A percentile compares a stretch with the other conserved stretches of the same genome.
These are phyloP conservation scores for Ustilago lituana DNA, from an alignment of 1,284 basidiomycete species.

Conservation along the genomic window DNA sequence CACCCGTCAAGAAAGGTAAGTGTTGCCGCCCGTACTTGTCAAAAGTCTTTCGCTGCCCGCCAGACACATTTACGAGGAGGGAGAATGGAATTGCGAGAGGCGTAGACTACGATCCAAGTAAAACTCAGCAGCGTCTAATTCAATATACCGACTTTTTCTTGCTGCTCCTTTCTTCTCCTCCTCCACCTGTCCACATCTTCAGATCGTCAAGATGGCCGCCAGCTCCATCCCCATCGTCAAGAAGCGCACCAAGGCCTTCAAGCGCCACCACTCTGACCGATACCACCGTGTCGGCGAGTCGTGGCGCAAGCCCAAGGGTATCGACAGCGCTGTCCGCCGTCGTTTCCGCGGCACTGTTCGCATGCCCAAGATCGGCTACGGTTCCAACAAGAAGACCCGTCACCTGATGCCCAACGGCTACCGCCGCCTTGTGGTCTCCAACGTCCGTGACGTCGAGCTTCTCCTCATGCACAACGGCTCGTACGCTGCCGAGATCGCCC, in stretches of 20 bases:
- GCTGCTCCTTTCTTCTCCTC: not conserved
- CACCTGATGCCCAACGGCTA: constrained; percentile 67
- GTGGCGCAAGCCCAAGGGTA: constrained; percentile 67
- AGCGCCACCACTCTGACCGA: constrained; percentile 67
- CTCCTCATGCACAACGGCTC: constrained; percentile 83
- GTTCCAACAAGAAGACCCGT: constrained; percentile 68
- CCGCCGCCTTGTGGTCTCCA: constrained; percentile 66
- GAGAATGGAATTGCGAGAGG: too few species aligned
- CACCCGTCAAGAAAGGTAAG: constrained; percentile 47
- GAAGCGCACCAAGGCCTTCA: constrained; percentile 67
- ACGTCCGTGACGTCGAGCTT: constrained; percentile 65
- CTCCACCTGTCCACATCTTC: not conserved
- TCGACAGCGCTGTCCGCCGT: constrained; percentile 64
- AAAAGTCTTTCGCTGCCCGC: constrained; percentile 21
- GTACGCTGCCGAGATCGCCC: constrained; percentile 95
- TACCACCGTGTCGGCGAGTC: constrained; percentile 64
- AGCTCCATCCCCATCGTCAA: constrained; percentile 66
- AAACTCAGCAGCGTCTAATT: not conserved
- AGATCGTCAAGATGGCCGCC: constrained; percentile 62
- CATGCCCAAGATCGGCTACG: constrained; percentile 68
- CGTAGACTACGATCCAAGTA: too few species aligned
- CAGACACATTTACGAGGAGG: too few species aligned
- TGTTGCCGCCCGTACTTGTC: constrained; percentile 9
- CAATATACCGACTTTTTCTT: constrained; percentile 19
- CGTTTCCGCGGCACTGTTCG: constrained; percentile 63